Evolutionary conservation across 345 rosid species (phyloP), one percentile per base, ranked within the genome.

Genomic region (Fremontodendron californicum): DNA sequence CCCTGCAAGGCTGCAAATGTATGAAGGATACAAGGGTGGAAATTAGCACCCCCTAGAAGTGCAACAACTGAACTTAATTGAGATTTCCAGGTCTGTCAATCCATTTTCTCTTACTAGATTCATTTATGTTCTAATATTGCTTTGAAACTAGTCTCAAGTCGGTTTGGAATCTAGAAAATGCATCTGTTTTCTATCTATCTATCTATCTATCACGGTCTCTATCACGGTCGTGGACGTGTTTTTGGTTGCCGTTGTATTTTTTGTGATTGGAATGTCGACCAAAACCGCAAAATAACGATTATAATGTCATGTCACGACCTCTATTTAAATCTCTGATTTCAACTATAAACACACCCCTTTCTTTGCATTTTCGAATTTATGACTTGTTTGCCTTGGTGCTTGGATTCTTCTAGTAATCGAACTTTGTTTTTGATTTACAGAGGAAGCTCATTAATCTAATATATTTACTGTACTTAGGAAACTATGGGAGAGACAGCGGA

Each of bases 401-500:
- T 1, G 27, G 48, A 46, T 23, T 7, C 42, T 46, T 43, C 3
- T 40, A 68, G 1, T 21, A 68, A 68, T 39, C 9, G 21, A 21
- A 42, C 42, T 42, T 49, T 51, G 29, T 25, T 63, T 77, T 27
- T 12, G 18, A 27, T 60, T 27, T 6, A 60, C 37, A 60, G 37
- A 12, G 65, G 19, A 27, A 60, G 65, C 65, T 25, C 49, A 76
- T 5, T 15, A 67, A 42, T 35, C 48, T 48, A 8, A 73, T 51
- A 73, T 51, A 75, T 33, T 8, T 43, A 6, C 3, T n/a, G n/a
- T n/a, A 52, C 9, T n/a, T 29, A 9, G 40, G 18, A 18, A 75
- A 45, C 18, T 6, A 85, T 83, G 89, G 87, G 86, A 43, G 90
- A 76, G 66, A 77, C 81, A 42, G 87, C 25, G 10, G 71, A 87